Evolutionary conservation across 106 monocot genomes (phyloP).

Genomic region (Alisma plantagoaquatica): DNA sequence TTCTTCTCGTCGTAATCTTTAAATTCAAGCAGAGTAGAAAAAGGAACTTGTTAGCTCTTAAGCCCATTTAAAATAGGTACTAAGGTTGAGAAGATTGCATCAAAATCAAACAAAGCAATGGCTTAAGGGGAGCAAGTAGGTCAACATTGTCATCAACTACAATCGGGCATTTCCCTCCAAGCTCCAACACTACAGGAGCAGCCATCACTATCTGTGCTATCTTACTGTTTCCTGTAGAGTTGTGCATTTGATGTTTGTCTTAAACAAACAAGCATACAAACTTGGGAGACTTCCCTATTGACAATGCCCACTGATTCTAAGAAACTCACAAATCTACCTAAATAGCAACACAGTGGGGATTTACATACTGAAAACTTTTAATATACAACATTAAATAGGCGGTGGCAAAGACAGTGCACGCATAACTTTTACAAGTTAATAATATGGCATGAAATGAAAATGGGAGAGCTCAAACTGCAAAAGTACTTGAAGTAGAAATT

Average conservation of each 20-base stretch:
- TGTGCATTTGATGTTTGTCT: too few relatives aligned
- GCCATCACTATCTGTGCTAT: constrained; percentile 26
- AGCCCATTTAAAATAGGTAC: not conserved
- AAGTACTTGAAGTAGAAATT: too few relatives aligned
- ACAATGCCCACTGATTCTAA: too few relatives aligned
- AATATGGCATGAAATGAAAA: not conserved
- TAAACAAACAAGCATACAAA: too few relatives aligned
- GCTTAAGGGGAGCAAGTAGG: not conserved
- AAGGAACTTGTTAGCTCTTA: not conserved
- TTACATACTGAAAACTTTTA: not conserved
- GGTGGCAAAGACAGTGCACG: not conserved
- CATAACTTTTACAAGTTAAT: not conserved
- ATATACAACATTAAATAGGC: not conserved
- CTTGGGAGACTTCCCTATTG: too few relatives aligned
- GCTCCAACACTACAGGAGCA: constrained; percentile 30
- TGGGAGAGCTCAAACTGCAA: not conserved
- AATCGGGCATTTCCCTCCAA: constrained; percentile 31
- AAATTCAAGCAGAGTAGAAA: not conserved
- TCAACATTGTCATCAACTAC: constrained; percentile 26
- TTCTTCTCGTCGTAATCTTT: constrained; percentile 21
- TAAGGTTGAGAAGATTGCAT: not conserved
- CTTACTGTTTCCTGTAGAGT: constrained; percentile 19
- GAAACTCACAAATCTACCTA: too few relatives aligned
- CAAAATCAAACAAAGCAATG: not conserved
- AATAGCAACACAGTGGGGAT: not conserved